Base-by-base conservation (phyloP, 768 basidiomycete genomes). In the Hypsizygus marmoreus region DNA sequence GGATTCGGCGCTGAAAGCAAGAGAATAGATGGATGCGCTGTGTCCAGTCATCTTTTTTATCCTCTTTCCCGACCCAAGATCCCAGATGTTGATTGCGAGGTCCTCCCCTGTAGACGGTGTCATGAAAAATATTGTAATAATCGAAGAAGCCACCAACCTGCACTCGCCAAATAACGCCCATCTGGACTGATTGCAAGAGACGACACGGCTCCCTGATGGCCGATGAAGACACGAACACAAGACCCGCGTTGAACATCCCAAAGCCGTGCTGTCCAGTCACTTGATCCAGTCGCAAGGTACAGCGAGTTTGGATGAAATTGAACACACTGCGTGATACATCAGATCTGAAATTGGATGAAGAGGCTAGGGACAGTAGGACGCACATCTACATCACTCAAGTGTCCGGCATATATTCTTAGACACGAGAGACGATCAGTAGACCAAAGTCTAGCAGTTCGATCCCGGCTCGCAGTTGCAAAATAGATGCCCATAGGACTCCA, bases 401-500 rank as follows among this genome's bases (percentile, higher is more conserved):
- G 97, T 0, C 97, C 97, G 4, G 91, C 94, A 66, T 95, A 98
- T 56, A 97, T 85, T 50, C 97, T 73, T 43, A 98, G 62, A 47
- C 93, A 88, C 5, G 85, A 82, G 8, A 83, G 83, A 47, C 93
- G 76, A 60, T 99, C 97, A 1, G 95, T 95, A 14, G 90, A 92
- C 97, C 97, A 99, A 40, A 99, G 75, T 60, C 95, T 77, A 0
- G 97, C 97, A 4, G 97, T 97, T 48, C 91, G 74, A 66, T 99
- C 97, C 42, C 97, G 74, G 57, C 94, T 95, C 13, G 83, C 95
- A 13, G 91, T 95, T 6, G 97, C 95, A 65, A 99, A 99, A 69
- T 99, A 97, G n/a, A 95, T 82, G 4, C 97, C 95, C 75, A 92
- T 85, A 8, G 97, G 95, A 59, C 91, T 95, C 97, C 97, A 99